phyloP scores from a whole-genome alignment of 78 protist species.

The Pigoraptor vietnamica region DNA sequence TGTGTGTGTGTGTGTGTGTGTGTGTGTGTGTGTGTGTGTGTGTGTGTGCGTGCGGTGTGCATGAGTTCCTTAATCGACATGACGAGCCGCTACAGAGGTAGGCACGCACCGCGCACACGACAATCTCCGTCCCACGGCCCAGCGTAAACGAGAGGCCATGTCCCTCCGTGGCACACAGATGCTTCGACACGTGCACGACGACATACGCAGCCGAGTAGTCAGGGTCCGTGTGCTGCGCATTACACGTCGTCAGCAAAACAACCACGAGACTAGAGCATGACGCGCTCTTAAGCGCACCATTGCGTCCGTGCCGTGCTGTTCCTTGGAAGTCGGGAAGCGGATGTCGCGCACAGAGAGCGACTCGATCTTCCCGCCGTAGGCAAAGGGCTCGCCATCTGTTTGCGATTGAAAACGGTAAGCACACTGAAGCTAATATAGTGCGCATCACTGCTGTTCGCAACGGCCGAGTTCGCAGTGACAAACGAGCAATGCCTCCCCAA shows the following conservation, averaged over 20 bases:
- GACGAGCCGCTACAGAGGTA: too few species aligned
- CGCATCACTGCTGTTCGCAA: too few species aligned
- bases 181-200: neutral
- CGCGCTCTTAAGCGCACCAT: neutral
- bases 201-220: conserved; percentile 1
- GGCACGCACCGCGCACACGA: neutral
- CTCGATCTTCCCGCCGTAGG: neutral
- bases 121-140: conserved; percentile 42
- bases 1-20: neutral
- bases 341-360: neutral
- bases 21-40: neutral
- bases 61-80: neutral
- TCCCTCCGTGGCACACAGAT: conserved; percentile 5
- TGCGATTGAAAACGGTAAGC: too few species aligned
- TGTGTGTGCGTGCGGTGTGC: neutral
- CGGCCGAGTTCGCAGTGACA: too few species aligned
- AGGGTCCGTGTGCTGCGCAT: neutral
- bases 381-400: neutral
- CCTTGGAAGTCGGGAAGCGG: neutral
- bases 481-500: too few species aligned
- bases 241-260: neutral
- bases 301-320: neutral
- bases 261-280: neutral
- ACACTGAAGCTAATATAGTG: too few species aligned
- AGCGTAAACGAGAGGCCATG: conserved; percentile 44